A percentile compares a stretch with the other conserved stretches of the same genome.
Evolutionary conservation across 2,329 filamentous ascomycete species (phyloP).

Genomic region (Pyrenophora tritici-repentis): DNA sequence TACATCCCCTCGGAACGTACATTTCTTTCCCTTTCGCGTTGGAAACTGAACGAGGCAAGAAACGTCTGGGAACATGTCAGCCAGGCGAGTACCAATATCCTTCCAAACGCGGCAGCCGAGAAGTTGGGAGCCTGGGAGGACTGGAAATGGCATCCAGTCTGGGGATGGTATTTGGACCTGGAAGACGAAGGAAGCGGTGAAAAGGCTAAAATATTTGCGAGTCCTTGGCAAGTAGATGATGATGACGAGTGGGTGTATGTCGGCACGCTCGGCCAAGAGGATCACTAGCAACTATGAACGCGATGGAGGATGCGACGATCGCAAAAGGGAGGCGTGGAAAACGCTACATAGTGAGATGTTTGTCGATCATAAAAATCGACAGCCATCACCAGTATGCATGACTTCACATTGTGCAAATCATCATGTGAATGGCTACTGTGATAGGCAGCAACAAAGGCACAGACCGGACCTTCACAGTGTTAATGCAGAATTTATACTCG

Average conservation of each 20-base stretch:
- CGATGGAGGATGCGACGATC: background rate
- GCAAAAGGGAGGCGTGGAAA: too few relatives aligned
- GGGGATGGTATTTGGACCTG: constrained; percentile 22
- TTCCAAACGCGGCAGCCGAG: constrained; percentile 13
- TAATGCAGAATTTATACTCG: too few relatives aligned
- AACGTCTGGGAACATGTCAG: constrained; percentile 18
- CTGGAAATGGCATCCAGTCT: constrained; percentile 23
- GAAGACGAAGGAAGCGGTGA: background rate
- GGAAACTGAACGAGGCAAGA: constrained; percentile 12
- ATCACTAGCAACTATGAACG: background rate
- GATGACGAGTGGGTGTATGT: constrained; percentile 22
- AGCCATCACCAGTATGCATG: too few relatives aligned
- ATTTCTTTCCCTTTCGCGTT: constrained; percentile 19
- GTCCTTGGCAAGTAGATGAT: constrained; percentile 16
- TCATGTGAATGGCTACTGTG: too few relatives aligned
- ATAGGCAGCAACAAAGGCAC: too few relatives aligned
- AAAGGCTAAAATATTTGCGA: constrained; percentile 14
- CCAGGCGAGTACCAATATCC: constrained; percentile 3
- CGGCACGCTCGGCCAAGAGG: background rate
- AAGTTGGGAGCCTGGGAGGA: constrained; percentile 27
- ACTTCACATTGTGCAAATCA: too few relatives aligned
- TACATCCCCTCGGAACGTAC: constrained; percentile 2
- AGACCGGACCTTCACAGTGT: too few relatives aligned
- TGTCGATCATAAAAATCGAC: too few relatives aligned
- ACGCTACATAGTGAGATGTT: too few relatives aligned